phyloP scores from a whole-genome alignment of 1,284 basidiomycete genomes.

The Cutaneotrichosporon cutaneum region DNA sequence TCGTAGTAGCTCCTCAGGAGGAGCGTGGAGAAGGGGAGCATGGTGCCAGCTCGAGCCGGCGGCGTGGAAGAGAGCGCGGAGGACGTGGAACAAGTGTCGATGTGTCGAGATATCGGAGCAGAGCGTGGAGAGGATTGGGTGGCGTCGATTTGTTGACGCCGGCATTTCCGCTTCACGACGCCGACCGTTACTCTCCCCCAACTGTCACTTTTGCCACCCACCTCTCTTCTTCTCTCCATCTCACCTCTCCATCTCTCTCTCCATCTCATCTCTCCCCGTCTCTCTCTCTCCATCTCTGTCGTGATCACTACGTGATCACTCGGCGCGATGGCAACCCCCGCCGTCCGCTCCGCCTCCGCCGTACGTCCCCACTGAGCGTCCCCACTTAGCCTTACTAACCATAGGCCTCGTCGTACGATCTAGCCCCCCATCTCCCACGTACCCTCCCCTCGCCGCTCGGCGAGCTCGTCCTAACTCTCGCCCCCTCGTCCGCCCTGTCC shows the following conservation, averaged over 20 bases:
- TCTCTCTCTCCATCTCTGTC: background rate
- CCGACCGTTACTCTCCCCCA: background rate
- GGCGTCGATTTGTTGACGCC: slow-evolving; percentile 12
- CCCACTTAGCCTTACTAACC: background rate
- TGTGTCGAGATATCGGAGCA: too few species aligned
- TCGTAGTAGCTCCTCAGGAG: slow-evolving; percentile 85
- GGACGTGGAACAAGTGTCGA: background rate
- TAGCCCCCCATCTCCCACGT: slow-evolving; percentile 28
- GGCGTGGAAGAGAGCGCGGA: background rate
- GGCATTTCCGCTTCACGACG: background rate
- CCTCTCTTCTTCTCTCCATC: background rate
- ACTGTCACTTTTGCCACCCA: background rate
- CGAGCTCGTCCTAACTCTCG: slow-evolving; percentile 14
- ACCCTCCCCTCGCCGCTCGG: slow-evolving; percentile 9
- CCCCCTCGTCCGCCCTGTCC: slow-evolving; percentile 21
- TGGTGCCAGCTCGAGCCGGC: too few species aligned
- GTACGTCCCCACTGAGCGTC: slow-evolving; percentile 12
- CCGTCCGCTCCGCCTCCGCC: slow-evolving; percentile 26
- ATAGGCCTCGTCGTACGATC: slow-evolving; percentile 9
- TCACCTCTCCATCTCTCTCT: background rate
- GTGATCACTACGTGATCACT: too few species aligned
- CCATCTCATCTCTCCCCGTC: background rate
- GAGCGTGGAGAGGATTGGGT: too few species aligned
- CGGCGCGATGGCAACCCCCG: slow-evolving; percentile 30
- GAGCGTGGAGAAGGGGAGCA: background rate